These are phyloP conservation scores for Metarhizium rileyi DNA, from an alignment of 2,329 filamentous ascomycete species.

Conservation along the genomic window DNA sequence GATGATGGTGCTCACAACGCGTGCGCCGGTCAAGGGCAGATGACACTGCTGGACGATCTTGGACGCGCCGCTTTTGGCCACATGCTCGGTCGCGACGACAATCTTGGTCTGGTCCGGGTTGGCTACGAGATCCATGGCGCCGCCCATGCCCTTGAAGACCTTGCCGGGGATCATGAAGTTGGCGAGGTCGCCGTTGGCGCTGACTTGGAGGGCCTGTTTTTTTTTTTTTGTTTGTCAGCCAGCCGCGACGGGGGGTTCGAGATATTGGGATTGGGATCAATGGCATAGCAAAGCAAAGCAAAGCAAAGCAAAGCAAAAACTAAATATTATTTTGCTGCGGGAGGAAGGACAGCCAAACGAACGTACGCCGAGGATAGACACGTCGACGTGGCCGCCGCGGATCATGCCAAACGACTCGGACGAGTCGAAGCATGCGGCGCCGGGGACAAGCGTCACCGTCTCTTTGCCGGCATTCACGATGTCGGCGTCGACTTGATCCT, in stretches of 20 bases:
- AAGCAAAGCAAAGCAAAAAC: no score
- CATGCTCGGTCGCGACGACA: constrained; percentile 60
- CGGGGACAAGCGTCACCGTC: constrained; percentile 69
- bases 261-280: no score
- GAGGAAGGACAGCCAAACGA: no score
- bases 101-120: constrained; percentile 65
- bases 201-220: constrained; percentile 59
- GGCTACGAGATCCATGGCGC: constrained; percentile 63
- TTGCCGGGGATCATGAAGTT: constrained; percentile 91
- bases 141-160: constrained; percentile 80
- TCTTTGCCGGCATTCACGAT: constrained; percentile 85
- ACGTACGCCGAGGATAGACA: constrained; percentile 64
- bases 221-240: no score
- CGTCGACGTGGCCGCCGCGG: constrained; percentile 71
- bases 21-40: constrained; percentile 55
- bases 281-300: no score
- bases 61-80: constrained; percentile 56
- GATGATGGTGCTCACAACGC: constrained; percentile 62
- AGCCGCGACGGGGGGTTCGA: no score
- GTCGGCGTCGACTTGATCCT: constrained; percentile 63
- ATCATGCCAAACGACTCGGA: constrained; percentile 85
- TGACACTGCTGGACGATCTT: constrained; percentile 58
- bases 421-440: constrained; percentile 68
- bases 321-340: no score
- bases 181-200: constrained; percentile 67